Evolutionary conservation across 176 grass and related monocot genomes (phyloP), one percentile per base, ranked within the genome.

Genomic region (Aegilops umbellulata): DNA sequence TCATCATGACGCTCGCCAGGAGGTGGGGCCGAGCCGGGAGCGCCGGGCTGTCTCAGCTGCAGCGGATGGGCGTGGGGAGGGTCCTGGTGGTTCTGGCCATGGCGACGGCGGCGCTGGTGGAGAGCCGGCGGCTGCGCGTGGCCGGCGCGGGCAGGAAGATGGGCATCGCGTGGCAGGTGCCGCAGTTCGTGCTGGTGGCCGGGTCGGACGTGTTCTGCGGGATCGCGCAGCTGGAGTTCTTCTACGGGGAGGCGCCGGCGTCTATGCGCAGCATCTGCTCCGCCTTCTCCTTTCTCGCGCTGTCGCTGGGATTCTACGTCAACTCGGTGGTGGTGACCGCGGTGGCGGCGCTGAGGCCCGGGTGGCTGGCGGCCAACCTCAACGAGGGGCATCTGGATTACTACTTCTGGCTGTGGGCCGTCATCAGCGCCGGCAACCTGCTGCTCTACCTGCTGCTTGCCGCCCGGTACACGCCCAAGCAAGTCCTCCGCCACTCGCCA

Each of bases 201-300:
- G 87, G 90, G 6, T 94, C 94, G 8, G 91, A 92, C 63, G 94
- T 97, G 68, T 94, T 94, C 87, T 75, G 86, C 78, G 90, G 83
- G 36, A 93, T 94, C 71, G 92, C 94, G 31, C 91, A 94, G 82
- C 91, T 97, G 7, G 94, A 97, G 78, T 97, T 97, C 88, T 97
- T 97, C 90, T 97, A 97, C 80, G 87, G 85, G 17, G 87, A 97
- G 91, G 94, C 89, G 2, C 92, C 94, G 3, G 90, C 80, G 9
- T 78, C 85, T 3, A 97, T 97, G 94, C 84, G 89, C 76, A 97
- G 94, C 91, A 91, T 97, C 78, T 94, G 94, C 85, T 92, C 91
- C 2, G 84, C 94, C 6, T 84, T 97, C 69, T 90, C 92, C 7
- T 92, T 94, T 85, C 94, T 97, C 2, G 88, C 91, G 26, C 85